A percentile compares a stretch with the other conserved stretches of the same genome.
These are phyloP conservation scores for Lophiostoma macrostomum DNA, from an alignment of 495 filamentous ascomycete species.

Conservation along the genomic window DNA sequence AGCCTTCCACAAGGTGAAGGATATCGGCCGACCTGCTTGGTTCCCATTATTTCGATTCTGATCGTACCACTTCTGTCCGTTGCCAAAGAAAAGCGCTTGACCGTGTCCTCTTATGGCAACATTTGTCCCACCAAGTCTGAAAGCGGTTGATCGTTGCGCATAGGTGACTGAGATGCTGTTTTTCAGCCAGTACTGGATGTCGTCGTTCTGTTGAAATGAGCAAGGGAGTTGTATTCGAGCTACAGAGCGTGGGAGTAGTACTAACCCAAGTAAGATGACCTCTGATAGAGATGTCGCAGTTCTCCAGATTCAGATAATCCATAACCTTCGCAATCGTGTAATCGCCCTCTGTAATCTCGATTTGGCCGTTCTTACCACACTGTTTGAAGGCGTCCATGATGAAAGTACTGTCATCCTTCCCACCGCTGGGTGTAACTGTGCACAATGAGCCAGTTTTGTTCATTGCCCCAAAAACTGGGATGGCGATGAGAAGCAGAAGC, in stretches of 20 bases:
- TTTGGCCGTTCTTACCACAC: conserved; percentile 19
- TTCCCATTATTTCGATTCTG: conserved; percentile 19
- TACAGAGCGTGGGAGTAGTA: too few species aligned
- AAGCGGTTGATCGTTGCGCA: conserved; percentile 25
- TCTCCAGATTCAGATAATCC: conserved; percentile 24
- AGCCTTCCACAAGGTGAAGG: conserved; percentile 22
- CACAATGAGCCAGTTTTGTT: conserved; percentile 17
- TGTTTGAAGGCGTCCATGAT: conserved; percentile 28
- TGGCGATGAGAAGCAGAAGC: conserved; percentile 8
- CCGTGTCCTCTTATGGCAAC: conserved; percentile 19
- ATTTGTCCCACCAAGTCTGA: conserved; percentile 18
- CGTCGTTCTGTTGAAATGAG: too few species aligned
- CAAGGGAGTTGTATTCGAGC: too few species aligned
- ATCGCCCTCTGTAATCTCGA: conserved; percentile 22
- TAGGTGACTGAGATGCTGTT: conserved; percentile 25
- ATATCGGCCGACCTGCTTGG: conserved; percentile 18
- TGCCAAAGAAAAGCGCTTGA: conserved; percentile 28
- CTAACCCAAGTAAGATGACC: conserved; percentile 27
- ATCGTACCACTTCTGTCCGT: conserved; percentile 33
- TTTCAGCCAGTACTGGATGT: conserved; percentile 25
- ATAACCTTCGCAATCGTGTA: conserved; percentile 30
- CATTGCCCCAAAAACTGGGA: conserved; percentile 8
- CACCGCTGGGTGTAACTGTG: conserved; percentile 14
- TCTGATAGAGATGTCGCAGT: conserved; percentile 27
- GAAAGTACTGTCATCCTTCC: conserved; percentile 13